A percentile compares a stretch with the other conserved stretches of the same genome.
These are phyloP conservation scores for Yamadazyma sp. DNA, from an alignment of 1,139 yeast species.

Conservation along the genomic window DNA sequence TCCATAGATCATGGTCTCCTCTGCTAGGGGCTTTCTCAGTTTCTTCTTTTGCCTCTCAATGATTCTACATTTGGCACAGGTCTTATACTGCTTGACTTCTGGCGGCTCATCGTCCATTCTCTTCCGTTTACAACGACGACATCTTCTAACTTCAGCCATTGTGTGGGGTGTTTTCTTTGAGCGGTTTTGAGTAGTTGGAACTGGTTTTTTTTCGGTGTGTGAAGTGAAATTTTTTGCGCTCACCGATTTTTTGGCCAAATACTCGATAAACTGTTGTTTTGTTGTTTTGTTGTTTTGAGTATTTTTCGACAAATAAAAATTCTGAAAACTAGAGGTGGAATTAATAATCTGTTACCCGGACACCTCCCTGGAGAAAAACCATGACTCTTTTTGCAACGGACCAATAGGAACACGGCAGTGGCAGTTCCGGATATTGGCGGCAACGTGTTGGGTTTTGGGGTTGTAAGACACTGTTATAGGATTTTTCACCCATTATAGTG, in stretches of 20 bases:
- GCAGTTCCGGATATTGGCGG: too few relatives aligned
- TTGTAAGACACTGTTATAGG: too few relatives aligned
- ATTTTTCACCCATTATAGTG: too few relatives aligned
- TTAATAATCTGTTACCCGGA: slow-evolving; percentile 3
- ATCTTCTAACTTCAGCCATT: slow-evolving; percentile 38
- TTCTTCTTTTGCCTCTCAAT: slow-evolving; percentile 52
- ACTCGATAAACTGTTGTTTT: background rate
- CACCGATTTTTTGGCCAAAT: background rate
- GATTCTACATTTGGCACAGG: slow-evolving; percentile 61
- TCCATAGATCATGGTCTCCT: slow-evolving; percentile 50
- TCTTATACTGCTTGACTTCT: slow-evolving; percentile 56
- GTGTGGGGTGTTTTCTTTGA: background rate
- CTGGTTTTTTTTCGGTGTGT: background rate
- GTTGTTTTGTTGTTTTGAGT: too few relatives aligned
- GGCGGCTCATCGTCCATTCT: slow-evolving; percentile 61
- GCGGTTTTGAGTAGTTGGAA: background rate
- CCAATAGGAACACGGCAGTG: too few relatives aligned
- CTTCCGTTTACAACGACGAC: slow-evolving; percentile 62
- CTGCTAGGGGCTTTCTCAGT: slow-evolving; percentile 48
- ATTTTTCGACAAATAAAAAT: slow-evolving; percentile 1
- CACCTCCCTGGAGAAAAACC: background rate
- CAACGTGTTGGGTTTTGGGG: too few relatives aligned
- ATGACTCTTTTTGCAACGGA: background rate
- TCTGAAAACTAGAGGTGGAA: background rate
- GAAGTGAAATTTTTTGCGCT: too few relatives aligned